Base-by-base conservation (phyloP, 139 green algal species). In the Tetraselmis striata region DNA sequence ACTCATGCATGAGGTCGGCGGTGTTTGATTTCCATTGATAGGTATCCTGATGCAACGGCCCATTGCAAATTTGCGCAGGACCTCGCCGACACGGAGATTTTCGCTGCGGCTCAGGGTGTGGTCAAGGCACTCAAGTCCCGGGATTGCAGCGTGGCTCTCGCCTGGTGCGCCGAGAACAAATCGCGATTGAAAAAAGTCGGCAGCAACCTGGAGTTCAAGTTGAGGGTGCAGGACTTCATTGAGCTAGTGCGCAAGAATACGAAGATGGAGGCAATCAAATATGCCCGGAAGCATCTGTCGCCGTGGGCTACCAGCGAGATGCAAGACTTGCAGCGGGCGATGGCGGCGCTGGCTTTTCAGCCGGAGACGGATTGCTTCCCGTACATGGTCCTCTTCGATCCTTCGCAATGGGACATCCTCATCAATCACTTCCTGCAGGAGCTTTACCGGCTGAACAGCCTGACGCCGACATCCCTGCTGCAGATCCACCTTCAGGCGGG, bases 181-280 rank as follows among this genome's bases (percentile, higher is more conserved):
- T 32, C 76, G 1, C 84, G 88, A 31, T 89, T 98, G 31, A 86
- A 85, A 26, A 98, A 97, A 85, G 80, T 86, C 76, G 94, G 93
- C 80, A 94, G 85, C 85, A 90, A 84, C 76, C 88, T 98, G 31
- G 95, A 98, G 88, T 98, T 98, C 84, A 89, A 93, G 81, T 88
- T 98, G 29, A 81, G 93, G 2, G 83, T 94, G 77, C 87, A 98
- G 92, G 95, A 98, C 86, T 98, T 98, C 80, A 84, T 98, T 0
- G 94, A 98, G 84, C 89, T 97, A n/a, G 93, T 98, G 59, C 90
- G 93, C 5, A n/a, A 76, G 28, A 90, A 83, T 1, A 28, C 88
- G 45, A 84, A 90, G 74, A 23, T 90, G 28, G 87, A 91, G 23
- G 95, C 95, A 0, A 90, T 98, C 28, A 45, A 67, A 0, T 96